Conservation (phyloP, 2,329 filamentous ascomycete genomes). For the Allantophomopsis cytisporea region DNA sequence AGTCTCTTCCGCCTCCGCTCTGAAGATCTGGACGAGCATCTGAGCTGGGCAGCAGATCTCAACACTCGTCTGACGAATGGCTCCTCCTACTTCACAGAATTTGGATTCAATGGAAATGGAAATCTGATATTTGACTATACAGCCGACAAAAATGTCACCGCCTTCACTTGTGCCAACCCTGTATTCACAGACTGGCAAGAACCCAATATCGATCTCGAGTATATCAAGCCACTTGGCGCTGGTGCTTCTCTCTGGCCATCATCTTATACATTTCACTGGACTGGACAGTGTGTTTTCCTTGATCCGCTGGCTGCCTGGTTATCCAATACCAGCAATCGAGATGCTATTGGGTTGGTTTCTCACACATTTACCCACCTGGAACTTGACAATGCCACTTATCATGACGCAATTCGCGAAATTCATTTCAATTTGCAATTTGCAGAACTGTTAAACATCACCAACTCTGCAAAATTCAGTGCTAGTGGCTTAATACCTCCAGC, state of each 20-base stretch:
- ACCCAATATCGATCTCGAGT: conserved; percentile 18
- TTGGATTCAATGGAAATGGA: conserved; percentile 38
- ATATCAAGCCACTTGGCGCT: conserved; percentile 30
- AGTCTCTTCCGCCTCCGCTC: conserved; percentile 32
- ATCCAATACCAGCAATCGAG: conserved; percentile 29
- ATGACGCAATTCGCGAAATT: conserved; percentile 41
- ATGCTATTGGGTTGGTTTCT: conserved; percentile 40
- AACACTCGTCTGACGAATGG: conserved; percentile 28
- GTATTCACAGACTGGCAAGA: background rate
- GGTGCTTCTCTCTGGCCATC: conserved; percentile 31
- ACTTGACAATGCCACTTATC: conserved; percentile 44
- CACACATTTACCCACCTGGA: conserved; percentile 48
- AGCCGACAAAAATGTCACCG: background rate
- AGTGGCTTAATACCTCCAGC: conserved; percentile 46
- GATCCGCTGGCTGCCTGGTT: conserved; percentile 39
- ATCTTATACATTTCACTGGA: conserved; percentile 7
- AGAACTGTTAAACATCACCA: conserved; percentile 37
- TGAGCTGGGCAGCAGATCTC: conserved; percentile 24
- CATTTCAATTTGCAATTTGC: conserved; percentile 34
- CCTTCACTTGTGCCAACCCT: background rate
- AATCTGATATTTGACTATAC: conserved; percentile 22
- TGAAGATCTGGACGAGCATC: conserved; percentile 28
- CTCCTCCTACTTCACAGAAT: conserved; percentile 33
- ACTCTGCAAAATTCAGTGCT: conserved; percentile 30
- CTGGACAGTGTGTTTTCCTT: conserved; percentile 25